Conservation (phyloP, 2,329 filamentous ascomycete species). For the Colletotrichum theobromicola region DNA sequence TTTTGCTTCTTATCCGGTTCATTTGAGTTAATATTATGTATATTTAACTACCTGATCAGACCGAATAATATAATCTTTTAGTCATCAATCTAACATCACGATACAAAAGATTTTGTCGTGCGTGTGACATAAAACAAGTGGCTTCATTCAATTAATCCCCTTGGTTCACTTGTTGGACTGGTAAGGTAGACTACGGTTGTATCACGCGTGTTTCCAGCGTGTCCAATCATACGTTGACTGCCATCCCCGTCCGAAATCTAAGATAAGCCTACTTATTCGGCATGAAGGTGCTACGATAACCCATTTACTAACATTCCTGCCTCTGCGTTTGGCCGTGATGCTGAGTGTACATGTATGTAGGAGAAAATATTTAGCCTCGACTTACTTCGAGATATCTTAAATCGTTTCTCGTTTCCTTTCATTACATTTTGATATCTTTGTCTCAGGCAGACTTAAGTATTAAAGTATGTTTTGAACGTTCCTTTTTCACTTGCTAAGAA, state of each 20-base stretch:
- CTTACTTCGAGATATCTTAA: no score
- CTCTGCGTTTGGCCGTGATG: not conserved
- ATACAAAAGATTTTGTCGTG: no score
- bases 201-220: not conserved
- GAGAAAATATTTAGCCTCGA: no score
- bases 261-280: not conserved
- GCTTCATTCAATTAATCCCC: not conserved
- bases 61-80: no score
- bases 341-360: not conserved
- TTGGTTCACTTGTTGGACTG: not conserved
- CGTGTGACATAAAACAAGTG: not conserved
- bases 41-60: no score
- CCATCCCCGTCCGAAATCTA: not conserved
- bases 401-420: no score
- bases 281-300: not conserved
- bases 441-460: no score
- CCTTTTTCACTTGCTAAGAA: no score
- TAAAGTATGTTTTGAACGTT: no score
- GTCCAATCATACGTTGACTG: not conserved
- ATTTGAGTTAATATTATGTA: not conserved
- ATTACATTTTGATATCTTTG: not conserved
- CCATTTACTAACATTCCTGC: not conserved
- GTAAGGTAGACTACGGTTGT: not conserved
- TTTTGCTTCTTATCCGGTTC: not conserved
- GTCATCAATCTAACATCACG: not conserved